Conservation (phyloP, 2,329 filamentous ascomycete genomes). For the Hypomyces perniciosus region DNA sequence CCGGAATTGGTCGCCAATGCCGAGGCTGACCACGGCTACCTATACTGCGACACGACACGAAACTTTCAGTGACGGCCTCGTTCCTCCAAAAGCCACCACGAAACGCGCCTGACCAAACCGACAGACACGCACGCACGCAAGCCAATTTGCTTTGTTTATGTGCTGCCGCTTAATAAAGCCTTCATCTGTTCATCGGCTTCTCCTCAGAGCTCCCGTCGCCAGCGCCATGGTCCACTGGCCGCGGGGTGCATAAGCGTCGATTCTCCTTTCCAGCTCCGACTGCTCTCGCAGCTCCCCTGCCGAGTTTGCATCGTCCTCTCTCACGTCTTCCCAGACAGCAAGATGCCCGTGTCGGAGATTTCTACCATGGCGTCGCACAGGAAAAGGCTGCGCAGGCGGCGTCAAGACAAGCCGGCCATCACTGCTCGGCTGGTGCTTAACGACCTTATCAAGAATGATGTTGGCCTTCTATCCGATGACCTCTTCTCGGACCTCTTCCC, state of each 20-base stretch:
- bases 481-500: slow-evolving; percentile 78
- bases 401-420: slow-evolving; percentile 67
- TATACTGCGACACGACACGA: not conserved
- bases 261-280: not conserved
- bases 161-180: not conserved
- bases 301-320: not conserved
- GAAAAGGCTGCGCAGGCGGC: slow-evolving; percentile 46
- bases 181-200: not conserved
- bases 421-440: slow-evolving; percentile 78
- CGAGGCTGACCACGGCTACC: slow-evolving; percentile 10
- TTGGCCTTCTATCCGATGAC: slow-evolving; percentile 81
- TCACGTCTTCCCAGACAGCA: slow-evolving; percentile 1
- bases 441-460: slow-evolving; percentile 76
- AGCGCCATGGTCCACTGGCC: slow-evolving; percentile 12
- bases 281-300: not conserved
- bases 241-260: slow-evolving; percentile 8
- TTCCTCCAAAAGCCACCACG: not conserved
- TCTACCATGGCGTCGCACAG: slow-evolving; percentile 22
- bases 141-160: no score
- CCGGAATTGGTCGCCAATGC: slow-evolving; percentile 4
- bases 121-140: no score
- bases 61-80: not conserved
- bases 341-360: slow-evolving; percentile 25
- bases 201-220: not conserved
- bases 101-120: not conserved